phyloP scores from a whole-genome alignment of 768 basidiomycete species.

The Russula emetica region DNA sequence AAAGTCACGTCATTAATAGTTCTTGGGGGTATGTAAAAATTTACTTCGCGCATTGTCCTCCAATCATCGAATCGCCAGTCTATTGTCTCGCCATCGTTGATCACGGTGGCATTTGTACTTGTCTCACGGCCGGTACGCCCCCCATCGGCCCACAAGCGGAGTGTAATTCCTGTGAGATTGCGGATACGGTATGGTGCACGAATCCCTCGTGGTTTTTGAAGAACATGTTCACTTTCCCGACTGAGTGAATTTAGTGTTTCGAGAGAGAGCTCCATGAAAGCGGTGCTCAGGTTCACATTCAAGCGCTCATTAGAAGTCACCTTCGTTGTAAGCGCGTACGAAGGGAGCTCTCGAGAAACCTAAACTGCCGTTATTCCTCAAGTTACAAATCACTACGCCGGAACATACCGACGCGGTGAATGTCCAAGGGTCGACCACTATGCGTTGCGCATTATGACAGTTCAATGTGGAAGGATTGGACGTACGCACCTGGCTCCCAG shows the following conservation, averaged over 20 bases:
- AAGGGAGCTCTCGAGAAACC: conserved; percentile 50
- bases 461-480: background rate
- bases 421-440: conserved; percentile 96
- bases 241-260: conserved; percentile 69
- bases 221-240: conserved; percentile 65
- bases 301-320: conserved; percentile 77
- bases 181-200: conserved; percentile 92
- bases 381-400: background rate
- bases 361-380: conserved; percentile 31
- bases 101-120: conserved; percentile 50
- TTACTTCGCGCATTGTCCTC: conserved; percentile 87
- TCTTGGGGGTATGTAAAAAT: conserved; percentile 19
- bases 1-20: conserved; percentile 3
- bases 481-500: conserved; percentile 82
- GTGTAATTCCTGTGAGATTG: conserved; percentile 84
- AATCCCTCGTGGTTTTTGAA: conserved; percentile 75
- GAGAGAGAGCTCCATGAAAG: conserved; percentile 80
- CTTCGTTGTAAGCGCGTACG: conserved; percentile 52
- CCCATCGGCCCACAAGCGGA: conserved; percentile 82
- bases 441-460: background rate
- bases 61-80: conserved; percentile 99
- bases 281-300: conserved; percentile 86
- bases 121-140: conserved; percentile 49
- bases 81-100: conserved; percentile 68
- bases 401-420: conserved; percentile 62